phyloP scores from a whole-genome alignment of 768 basidiomycete genomes.

The Gautieria morchelliformis region DNA sequence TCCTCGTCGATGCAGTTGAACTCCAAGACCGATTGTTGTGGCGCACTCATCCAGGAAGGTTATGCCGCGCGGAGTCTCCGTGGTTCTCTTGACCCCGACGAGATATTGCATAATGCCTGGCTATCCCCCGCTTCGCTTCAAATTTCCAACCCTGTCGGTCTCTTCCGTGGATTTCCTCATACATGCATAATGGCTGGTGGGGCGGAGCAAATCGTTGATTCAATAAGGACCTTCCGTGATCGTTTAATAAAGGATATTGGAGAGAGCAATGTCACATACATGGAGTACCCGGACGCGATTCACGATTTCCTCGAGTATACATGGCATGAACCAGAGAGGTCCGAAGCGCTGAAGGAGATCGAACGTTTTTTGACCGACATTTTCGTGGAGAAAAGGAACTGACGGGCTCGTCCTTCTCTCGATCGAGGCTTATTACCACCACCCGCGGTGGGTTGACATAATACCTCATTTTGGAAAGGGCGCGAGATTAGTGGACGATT shows the following conservation, averaged over 20 bases:
- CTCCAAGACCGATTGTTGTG: conserved; percentile 10
- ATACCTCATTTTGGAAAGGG: no score
- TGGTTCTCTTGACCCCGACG: conserved; percentile 37
- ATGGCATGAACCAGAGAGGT: conserved; percentile 13
- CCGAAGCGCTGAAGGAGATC: no score
- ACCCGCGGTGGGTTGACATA: no score
- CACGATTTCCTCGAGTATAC: conserved; percentile 9
- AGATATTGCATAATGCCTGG: conserved; percentile 39
- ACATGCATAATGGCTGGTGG: conserved; percentile 52
- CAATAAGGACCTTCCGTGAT: conserved; percentile 33
- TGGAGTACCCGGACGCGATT: conserved; percentile 11
- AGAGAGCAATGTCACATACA: conserved; percentile 13
- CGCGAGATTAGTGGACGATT: no score
- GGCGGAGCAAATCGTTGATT: conserved; percentile 47
- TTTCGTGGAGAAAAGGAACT: no score
- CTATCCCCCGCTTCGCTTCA: conserved; percentile 45
- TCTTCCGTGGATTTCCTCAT: conserved; percentile 52
- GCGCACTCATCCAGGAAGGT: no score
- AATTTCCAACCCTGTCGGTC: conserved; percentile 13
- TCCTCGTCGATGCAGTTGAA: conserved; percentile 18
- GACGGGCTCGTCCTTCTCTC: no score
- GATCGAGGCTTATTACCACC: no score
- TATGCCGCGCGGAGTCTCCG: conserved; percentile 35
- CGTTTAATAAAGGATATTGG: conserved; percentile 39
- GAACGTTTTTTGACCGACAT: no score